Base-by-base conservation (phyloP, 2,329 filamentous ascomycete species). In the Purpureocillium lavendulum region DNA sequence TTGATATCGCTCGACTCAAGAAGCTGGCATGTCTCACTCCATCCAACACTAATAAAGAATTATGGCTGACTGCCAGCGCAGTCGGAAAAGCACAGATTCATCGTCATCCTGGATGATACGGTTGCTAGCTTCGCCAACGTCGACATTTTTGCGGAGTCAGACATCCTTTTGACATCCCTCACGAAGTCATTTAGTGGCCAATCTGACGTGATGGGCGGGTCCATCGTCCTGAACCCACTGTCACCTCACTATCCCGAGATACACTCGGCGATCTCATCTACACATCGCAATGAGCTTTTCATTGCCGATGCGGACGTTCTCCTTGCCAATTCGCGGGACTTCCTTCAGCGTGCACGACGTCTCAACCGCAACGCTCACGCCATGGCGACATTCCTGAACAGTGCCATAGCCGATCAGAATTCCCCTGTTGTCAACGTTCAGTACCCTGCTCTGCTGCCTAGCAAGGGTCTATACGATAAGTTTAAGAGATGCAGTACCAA, bases 121-220 rank as follows among this genome's bases (percentile, higher is more conserved):
- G 45, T 71, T 34, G 61, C 60, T n/a, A 62, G 61, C 21, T 69
- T 69, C 40, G 63, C 55, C 48, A 74, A 72, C 49, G 51, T 74
- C 42, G 70, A 79, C 49, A 53, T 80, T 28, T 52, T 75, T 4
- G 46, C 56, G 4, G 56, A 62, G 0, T 65, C 67, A 2, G 73
- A 80, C 45, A 52, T 75, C 1, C 44, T 80, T 24, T 47, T 73
- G 13, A 69, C 69, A 0, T 71, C 66, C 17, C 59, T 78, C 13
- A 78, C 73, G 13, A 80, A 80, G 53, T 65, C 66, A 2, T 79
- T 81, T 49, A 74, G 60, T 43, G 77, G 77, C 13, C 68, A 68
- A 43, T 65, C 72, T 15, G 66, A 80, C 48, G 68, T 72, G 35
- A 69, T 78, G 60, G 73, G 60, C 28, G 75, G 69, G 13, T 68